A percentile compares a stretch with the other conserved stretches of the same genome.
Conservation (phyloP, 768 basidiomycete species). For the Xerocomellus intermedius region DNA sequence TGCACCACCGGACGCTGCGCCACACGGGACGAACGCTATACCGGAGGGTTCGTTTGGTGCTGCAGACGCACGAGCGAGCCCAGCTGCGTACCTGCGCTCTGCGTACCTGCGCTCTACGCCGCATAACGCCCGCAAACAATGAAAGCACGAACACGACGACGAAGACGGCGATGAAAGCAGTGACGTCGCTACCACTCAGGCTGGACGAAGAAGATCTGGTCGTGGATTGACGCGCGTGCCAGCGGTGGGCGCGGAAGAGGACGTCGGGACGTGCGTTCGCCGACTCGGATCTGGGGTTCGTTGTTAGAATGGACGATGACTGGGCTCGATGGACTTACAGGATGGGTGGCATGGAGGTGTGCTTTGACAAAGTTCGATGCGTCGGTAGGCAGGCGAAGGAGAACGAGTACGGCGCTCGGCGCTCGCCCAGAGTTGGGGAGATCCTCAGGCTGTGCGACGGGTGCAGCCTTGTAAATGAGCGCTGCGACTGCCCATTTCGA, state of each 20-base stretch:
- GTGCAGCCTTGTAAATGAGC: not conserved
- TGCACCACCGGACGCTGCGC: not conserved
- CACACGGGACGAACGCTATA: not conserved
- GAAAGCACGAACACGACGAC: not conserved
- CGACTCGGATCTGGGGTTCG: not conserved
- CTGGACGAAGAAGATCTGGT: not conserved
- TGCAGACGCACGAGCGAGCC: not conserved
- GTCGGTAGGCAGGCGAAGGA: no score
- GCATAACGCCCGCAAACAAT: not conserved
- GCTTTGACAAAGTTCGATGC: not conserved
- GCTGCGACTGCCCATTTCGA: no score
- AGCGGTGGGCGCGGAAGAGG: not conserved
- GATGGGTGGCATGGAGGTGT: not conserved
- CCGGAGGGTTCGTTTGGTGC: not conserved
- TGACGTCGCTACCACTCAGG: no score
- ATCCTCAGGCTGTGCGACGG: not conserved
- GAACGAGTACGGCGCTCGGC: not conserved
- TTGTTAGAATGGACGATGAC: not conserved
- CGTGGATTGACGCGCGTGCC: not conserved
- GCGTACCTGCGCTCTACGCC: no score
- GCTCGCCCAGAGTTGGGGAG: not conserved
- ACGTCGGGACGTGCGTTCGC: not conserved
- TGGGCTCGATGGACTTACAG: no score
- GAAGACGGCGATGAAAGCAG: not conserved
- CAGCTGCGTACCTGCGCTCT: not conserved